Evolutionary conservation across 2,329 filamentous ascomycete genomes (phyloP), one percentile per base, ranked within the genome.

Genomic region (Trichophyton verrucosum): DNA sequence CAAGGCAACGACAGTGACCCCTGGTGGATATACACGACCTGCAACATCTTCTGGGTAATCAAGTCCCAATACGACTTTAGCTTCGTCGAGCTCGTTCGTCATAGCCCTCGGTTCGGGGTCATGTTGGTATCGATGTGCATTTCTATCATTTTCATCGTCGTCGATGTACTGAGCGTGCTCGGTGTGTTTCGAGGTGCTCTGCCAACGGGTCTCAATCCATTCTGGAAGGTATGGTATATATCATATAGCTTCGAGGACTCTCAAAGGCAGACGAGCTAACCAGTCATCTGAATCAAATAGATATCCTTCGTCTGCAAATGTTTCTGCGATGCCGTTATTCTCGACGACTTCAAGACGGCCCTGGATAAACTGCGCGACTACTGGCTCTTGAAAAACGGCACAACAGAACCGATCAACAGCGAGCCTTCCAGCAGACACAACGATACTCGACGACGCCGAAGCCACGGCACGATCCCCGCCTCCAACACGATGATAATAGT

Each of bases 291-390:
- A 17, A 6, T 7, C 7, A 47, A 17, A 24, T 24, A 74, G 72
- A 68, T 85, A 9, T 78, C 80, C 0, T 82, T 85, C 53, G 79
- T 86, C 22, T 86, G 85, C 76, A 86, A 86, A 71, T 86, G 84
- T 63, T 76, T 86, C 55, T 85, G 83, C 20, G 84, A 87, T 67
- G 83, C 80, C 0, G 82, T 87, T 58, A 79, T 87, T 58, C 78
- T 87, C 9, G 84, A 87, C 66, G 84, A 87, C 66, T 87, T 87
- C 78, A 86, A 86, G 67, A 85, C 83, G 2, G 77, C 77, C 0
- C 69, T 80, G 3, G 78, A 80, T 62, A 67, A 65, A 20, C 63
- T 74, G 40, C 69, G 71, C 24, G 60, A 64, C 3, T 69, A 73
- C 63, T 73, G 70, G 71, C 62, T 73, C 24, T 62, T 64, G 38